Conservation (phyloP, 164 flowering plant genomes). For the Chimonanthus salicifolius region DNA sequence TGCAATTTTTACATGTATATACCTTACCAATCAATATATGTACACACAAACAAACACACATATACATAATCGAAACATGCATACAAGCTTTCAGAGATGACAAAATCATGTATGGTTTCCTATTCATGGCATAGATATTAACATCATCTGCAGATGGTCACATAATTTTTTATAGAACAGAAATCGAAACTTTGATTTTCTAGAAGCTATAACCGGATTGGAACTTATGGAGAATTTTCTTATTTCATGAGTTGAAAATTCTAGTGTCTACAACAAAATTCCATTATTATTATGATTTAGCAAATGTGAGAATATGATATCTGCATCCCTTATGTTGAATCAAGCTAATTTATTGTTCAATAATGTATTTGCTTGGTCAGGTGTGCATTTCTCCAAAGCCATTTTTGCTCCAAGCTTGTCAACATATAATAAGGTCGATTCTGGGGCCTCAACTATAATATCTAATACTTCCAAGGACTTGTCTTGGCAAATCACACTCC, state of each 20-base stretch:
- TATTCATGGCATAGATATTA: neutral
- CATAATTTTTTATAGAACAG: neutral
- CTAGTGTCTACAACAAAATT: too few relatives aligned
- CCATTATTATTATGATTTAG: too few relatives aligned
- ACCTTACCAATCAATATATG: too few relatives aligned
- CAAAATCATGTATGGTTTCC: neutral
- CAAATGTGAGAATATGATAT: neutral
- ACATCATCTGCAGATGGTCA: neutral
- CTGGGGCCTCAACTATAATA: slow-evolving; percentile 43
- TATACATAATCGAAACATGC: too few relatives aligned
- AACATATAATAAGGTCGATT: slow-evolving; percentile 68
- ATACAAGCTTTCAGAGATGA: neutral
- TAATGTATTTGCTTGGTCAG: slow-evolving; percentile 28
- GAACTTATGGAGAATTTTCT: too few relatives aligned
- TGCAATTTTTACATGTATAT: too few relatives aligned
- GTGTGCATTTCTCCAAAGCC: slow-evolving; percentile 66
- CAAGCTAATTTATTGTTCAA: neutral
- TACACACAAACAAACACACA: too few relatives aligned
- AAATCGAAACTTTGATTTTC: neutral
- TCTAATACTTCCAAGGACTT: slow-evolving; percentile 39
- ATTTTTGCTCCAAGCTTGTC: slow-evolving; percentile 83
- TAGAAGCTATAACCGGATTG: neutral
- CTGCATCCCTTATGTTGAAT: neutral
- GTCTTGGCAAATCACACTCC: slow-evolving; percentile 76
- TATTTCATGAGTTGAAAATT: too few relatives aligned